Conservation (phyloP, 345 rosid genomes). For the Brassica incana region DNA sequence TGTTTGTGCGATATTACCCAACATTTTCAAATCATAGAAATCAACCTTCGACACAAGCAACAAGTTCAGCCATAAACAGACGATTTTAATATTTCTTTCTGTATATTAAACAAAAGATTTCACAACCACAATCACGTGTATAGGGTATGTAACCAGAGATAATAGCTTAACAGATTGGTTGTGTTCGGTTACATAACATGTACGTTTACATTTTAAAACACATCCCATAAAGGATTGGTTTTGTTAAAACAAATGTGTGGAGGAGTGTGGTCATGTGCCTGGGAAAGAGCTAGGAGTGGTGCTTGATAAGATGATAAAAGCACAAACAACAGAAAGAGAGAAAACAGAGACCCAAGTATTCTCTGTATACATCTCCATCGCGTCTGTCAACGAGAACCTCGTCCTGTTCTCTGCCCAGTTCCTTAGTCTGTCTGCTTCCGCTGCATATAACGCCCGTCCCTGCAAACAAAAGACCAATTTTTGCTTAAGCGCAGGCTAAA, state of each 20-base stretch:
- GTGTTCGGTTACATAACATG: constrained; percentile 13
- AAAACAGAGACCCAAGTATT: constrained; percentile 90
- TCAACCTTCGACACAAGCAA: background rate
- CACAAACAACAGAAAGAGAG: constrained; percentile 92
- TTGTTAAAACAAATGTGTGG: background rate
- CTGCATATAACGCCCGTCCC: constrained; percentile 92
- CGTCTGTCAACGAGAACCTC: constrained; percentile 77
- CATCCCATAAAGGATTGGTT: background rate
- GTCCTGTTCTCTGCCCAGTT: constrained; percentile 95
- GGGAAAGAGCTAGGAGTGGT: constrained; percentile 40
- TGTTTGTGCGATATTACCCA: too few species aligned
- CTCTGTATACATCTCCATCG: constrained; percentile 92
- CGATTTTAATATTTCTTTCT: background rate
- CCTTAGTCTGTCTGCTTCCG: constrained; percentile 81
- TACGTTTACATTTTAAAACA: background rate
- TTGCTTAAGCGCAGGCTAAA: background rate
- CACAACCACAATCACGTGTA: background rate
- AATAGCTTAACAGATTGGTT: background rate
- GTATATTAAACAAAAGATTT: background rate
- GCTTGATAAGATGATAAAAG: constrained; percentile 80
- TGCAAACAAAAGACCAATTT: constrained; percentile 24
- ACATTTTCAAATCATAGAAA: background rate
- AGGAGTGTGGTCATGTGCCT: background rate
- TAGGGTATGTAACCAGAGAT: background rate
- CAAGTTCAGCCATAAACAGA: background rate